phyloP scores from a whole-genome alignment of 306 rosid species.

The Heteromeles arbutifolia region DNA sequence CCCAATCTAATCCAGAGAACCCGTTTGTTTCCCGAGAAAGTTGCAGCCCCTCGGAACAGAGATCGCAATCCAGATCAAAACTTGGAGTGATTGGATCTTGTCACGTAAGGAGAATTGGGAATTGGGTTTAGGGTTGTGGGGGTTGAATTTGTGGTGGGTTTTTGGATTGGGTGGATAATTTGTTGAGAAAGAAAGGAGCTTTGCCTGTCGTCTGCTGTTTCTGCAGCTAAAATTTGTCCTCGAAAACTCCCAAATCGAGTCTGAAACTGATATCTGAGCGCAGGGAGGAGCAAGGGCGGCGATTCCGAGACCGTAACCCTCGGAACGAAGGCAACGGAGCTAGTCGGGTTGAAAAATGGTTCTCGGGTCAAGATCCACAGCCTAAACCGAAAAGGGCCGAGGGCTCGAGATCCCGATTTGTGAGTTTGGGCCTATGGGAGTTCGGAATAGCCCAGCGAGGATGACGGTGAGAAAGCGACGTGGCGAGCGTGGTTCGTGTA shows the following conservation, averaged over 20 bases:
- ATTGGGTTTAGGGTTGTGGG: background rate
- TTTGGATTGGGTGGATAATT: background rate
- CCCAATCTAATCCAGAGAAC: background rate
- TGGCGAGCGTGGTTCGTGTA: constrained; percentile 12
- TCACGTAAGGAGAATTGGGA: background rate
- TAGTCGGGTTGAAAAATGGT: background rate
- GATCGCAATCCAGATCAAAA: constrained; percentile 2
- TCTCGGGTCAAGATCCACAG: background rate
- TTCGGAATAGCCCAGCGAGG: background rate
- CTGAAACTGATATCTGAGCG: background rate
- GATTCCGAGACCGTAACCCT: background rate
- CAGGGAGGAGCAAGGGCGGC: background rate
- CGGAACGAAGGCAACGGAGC: background rate
- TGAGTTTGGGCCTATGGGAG: background rate
- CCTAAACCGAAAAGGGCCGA: background rate
- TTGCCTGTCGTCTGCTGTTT: background rate
- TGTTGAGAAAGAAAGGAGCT: background rate
- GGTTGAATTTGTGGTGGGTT: background rate
- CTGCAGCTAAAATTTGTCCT: too few species aligned
- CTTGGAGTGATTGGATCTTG: background rate
- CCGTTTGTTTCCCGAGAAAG: background rate
- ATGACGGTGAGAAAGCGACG: constrained; percentile 7
- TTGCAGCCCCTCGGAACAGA: background rate
- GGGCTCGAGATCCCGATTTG: background rate
- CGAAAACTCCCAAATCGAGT: background rate